Percentiles rank a stretch among this genome's conserved stretches.
Evolutionary conservation across 23 red algal species (phyloP).

Genomic region (Agarophyton chilense): DNA sequence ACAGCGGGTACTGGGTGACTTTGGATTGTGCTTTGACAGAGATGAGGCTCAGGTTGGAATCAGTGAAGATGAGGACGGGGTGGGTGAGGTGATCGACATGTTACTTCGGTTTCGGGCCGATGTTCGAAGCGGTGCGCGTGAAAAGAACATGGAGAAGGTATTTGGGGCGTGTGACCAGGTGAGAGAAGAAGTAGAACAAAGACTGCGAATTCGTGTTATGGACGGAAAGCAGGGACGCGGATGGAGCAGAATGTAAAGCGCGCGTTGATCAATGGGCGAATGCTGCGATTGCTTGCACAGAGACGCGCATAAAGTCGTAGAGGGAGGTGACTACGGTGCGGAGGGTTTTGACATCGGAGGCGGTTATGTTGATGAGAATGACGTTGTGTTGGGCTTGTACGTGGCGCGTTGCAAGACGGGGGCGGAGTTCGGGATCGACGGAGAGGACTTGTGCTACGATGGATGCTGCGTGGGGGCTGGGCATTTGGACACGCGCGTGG

Average conservation of each 20-base stretch:
- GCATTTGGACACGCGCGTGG: conserved; percentile 34
- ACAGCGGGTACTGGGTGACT: not conserved
- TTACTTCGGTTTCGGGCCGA: conserved; percentile 15
- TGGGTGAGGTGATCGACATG: conserved; percentile 25
- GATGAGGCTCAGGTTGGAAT: not conserved
- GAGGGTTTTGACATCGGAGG: conserved; percentile 40
- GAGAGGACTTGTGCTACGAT: conserved; percentile 33
- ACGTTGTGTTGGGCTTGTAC: not conserved
- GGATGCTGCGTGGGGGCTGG: not conserved
- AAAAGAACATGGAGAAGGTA: conserved; percentile 42
- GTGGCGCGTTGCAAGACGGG: conserved; percentile 12
- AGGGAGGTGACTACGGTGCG: conserved; percentile 48
- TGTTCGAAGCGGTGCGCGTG: conserved; percentile 30
- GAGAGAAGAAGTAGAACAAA: conserved; percentile 13
- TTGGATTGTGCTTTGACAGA: not conserved
- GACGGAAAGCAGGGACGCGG: conserved; percentile 30
- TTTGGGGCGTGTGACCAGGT: conserved; percentile 34
- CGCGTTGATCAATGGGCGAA: not conserved
- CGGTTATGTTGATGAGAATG: conserved; percentile 37
- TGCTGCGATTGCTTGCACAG: conserved; percentile 5
- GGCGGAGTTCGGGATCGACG: conserved; percentile 53
- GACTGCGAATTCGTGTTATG: conserved; percentile 32
- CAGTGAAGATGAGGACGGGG: not conserved
- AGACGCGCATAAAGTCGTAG: conserved; percentile 60
- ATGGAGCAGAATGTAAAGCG: conserved; percentile 19